These are phyloP conservation scores for Flaveria brownii DNA, from an alignment of 129 eudicot species.

Conservation along the genomic window DNA sequence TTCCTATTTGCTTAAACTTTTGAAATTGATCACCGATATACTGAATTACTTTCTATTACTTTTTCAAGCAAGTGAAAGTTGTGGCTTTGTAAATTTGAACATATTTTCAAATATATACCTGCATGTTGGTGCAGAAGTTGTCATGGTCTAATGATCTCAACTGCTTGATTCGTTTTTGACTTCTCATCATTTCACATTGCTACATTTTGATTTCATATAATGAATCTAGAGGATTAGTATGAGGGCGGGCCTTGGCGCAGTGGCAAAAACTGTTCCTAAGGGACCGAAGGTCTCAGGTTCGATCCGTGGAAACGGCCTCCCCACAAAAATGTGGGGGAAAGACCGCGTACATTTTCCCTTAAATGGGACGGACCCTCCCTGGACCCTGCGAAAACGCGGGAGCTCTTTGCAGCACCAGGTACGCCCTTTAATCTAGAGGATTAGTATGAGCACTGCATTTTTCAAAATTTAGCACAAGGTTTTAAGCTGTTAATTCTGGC, in stretches of 20 bases:
- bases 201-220: background rate
- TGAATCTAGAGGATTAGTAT: background rate
- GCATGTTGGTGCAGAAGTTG: background rate
- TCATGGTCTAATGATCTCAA: background rate
- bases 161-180: background rate
- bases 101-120: background rate
- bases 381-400: too few relatives aligned
- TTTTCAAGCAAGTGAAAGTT: background rate
- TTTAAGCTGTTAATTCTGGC: background rate
- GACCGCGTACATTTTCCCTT: too few relatives aligned
- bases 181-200: background rate
- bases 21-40: background rate
- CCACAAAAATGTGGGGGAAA: too few relatives aligned
- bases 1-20: slow-evolving; percentile 13
- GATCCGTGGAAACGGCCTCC: too few relatives aligned
- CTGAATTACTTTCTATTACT: background rate
- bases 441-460: background rate
- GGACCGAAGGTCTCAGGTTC: too few relatives aligned
- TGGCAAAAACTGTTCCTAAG: too few relatives aligned
- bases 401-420: too few relatives aligned
- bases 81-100: background rate
- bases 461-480: background rate
- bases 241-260: too few relatives aligned
- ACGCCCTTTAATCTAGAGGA: background rate
- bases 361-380: too few relatives aligned